Conservation (phyloP, 2,329 filamentous ascomycete species). For the Colletotrichum sp. region DNA sequence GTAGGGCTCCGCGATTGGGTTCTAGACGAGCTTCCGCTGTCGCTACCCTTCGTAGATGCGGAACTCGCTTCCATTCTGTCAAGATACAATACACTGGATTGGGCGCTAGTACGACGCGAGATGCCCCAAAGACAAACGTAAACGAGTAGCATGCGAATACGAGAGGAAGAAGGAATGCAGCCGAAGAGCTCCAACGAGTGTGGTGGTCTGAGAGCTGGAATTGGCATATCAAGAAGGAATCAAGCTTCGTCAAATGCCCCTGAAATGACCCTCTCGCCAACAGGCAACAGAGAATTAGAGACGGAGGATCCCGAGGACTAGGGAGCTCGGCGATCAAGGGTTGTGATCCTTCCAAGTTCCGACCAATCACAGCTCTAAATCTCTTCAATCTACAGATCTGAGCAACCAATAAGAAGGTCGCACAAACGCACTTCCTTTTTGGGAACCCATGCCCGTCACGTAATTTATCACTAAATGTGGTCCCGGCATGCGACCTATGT, state of each 20-base stretch:
- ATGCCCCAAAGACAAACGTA: neutral
- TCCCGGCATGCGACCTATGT: neutral
- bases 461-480: neutral
- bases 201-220: neutral
- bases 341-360: neutral
- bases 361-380: neutral
- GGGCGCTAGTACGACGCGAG: neutral
- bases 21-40: neutral
- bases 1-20: neutral
- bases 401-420: neutral
- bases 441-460: neutral
- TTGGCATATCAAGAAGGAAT: neutral
- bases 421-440: neutral
- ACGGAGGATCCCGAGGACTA: neutral
- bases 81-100: neutral
- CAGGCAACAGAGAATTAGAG: neutral
- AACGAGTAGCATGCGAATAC: neutral
- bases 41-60: neutral
- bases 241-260: neutral
- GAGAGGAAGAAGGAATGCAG: neutral
- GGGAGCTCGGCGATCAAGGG: neutral
- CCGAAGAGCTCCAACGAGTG: neutral
- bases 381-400: neutral
- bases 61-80: neutral
- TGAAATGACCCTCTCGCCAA: neutral